Evolutionary conservation across 108 stramenopile species (phyloP).

Genomic region (Tribonema minus): DNA sequence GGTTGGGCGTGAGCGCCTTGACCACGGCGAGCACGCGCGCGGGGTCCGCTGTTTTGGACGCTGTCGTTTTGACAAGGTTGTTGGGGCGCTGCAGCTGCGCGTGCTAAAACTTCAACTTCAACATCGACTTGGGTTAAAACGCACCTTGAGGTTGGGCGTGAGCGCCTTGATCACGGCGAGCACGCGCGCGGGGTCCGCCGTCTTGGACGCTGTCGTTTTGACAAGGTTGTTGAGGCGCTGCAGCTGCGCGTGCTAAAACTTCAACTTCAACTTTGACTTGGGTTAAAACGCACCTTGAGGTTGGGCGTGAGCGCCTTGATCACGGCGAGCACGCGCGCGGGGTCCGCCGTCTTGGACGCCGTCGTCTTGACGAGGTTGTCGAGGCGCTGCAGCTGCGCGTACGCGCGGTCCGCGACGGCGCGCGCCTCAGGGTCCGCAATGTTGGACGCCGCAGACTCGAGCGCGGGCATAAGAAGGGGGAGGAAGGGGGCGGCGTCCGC

Average conservation of each 20-base stretch:
- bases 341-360: conserved; percentile 29
- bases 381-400: conserved; percentile 37
- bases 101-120: too few species aligned
- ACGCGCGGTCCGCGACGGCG: conserved; percentile 68
- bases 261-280: too few species aligned
- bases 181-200: conserved; percentile 8
- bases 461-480: conserved; percentile 82
- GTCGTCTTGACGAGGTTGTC: conserved; percentile 30
- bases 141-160: neutral
- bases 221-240: conserved; percentile 31
- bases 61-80: conserved; percentile 23
- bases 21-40: neutral
- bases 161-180: neutral
- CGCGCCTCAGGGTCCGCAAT: conserved; percentile 95
- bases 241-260: conserved; percentile 40
- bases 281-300: too few species aligned
- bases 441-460: conserved; percentile 82
- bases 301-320: neutral
- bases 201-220: conserved; percentile 31
- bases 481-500: conserved; percentile 88
- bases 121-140: too few species aligned
- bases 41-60: conserved; percentile 22
- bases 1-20: neutral
- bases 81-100: conserved; percentile 37
- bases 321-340: neutral